Percentiles rank a stretch among this genome's conserved stretches.
Evolutionary conservation across 768 basidiomycete genomes (phyloP).

Genomic region (Russula sp.): DNA sequence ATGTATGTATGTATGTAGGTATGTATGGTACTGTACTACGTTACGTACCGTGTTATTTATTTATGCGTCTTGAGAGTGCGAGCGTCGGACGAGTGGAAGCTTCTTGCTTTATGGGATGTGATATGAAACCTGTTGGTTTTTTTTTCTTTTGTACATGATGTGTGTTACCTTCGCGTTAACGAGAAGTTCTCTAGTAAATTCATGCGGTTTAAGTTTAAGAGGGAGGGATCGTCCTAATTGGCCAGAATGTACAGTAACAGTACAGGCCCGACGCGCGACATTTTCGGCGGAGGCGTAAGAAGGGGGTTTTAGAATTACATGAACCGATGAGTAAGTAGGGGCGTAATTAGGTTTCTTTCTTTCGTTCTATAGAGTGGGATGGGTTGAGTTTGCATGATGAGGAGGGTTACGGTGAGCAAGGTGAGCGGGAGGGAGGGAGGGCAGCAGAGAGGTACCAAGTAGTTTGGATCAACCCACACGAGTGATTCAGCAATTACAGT

Average conservation of each 20-base stretch:
- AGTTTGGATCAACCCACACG: not conserved
- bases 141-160: no score
- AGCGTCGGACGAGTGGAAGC: no score
- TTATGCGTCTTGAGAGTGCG: no score
- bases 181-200: no score
- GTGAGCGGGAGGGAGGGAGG: not conserved
- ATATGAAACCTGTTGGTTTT: no score
- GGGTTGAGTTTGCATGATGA: not conserved
- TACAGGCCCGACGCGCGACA: not conserved
- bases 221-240: not conserved
- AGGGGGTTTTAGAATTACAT: slow-evolving; percentile 11
- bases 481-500: slow-evolving; percentile 18
- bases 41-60: no score
- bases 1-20: no score
- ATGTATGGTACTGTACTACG: no score
- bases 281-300: not conserved
- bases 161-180: no score
- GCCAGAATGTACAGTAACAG: not conserved
- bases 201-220: no score
- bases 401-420: not conserved
- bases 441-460: not conserved
- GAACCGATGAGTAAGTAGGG: slow-evolving; percentile 3
- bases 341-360: slow-evolving; percentile 1
- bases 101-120: no score
- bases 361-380: not conserved